Conservation (phyloP, 192 early-diverging fungal species). For the Globomyces pollinis-pini region DNA sequence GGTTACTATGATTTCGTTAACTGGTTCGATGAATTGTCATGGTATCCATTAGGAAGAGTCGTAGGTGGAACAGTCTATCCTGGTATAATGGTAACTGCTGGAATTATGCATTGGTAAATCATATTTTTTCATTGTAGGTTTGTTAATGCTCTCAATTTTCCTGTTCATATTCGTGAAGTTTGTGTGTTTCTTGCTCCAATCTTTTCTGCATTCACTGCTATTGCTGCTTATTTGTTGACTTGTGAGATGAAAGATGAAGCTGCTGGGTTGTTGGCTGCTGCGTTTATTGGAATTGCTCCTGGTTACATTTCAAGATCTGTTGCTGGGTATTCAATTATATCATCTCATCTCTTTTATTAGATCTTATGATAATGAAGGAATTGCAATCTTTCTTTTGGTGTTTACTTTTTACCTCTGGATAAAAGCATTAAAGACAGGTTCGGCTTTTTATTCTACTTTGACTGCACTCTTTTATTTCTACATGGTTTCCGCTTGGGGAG, state of each 20-base stretch:
- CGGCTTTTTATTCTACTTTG: conserved; percentile 76
- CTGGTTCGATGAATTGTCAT: conserved; percentile 98
- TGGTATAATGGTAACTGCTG: conserved; percentile 98
- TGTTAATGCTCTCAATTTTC: conserved; percentile 88
- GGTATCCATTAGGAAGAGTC: conserved; percentile 97
- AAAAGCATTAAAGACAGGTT: conserved; percentile 90
- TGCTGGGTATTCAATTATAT: no score
- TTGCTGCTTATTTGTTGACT: conserved; percentile 90
- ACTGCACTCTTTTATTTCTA: conserved; percentile 97
- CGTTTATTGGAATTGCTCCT: conserved; percentile 96
- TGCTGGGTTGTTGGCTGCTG: conserved; percentile 93
- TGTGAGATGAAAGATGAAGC: conserved; percentile 83
- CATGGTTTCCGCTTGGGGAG: conserved; percentile 99
- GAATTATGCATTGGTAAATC: conserved; percentile 88
- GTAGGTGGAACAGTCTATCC: conserved; percentile 99
- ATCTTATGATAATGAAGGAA: conserved; percentile 99
- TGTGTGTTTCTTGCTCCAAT: conserved; percentile 96
- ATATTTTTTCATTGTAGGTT: no score
- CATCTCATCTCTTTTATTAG: no score
- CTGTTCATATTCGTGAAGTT: conserved; percentile 95
- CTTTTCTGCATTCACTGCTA: conserved; percentile 94
- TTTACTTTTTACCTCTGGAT: conserved; percentile 99
- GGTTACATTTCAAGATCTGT: conserved; percentile 99
- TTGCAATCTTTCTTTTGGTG: conserved; percentile 98
- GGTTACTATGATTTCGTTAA: conserved; percentile 99